Evolutionary conservation across 73 alveolate species (phyloP), one percentile per base, ranked within the genome.

Genomic region (Effrenium voratum): DNA sequence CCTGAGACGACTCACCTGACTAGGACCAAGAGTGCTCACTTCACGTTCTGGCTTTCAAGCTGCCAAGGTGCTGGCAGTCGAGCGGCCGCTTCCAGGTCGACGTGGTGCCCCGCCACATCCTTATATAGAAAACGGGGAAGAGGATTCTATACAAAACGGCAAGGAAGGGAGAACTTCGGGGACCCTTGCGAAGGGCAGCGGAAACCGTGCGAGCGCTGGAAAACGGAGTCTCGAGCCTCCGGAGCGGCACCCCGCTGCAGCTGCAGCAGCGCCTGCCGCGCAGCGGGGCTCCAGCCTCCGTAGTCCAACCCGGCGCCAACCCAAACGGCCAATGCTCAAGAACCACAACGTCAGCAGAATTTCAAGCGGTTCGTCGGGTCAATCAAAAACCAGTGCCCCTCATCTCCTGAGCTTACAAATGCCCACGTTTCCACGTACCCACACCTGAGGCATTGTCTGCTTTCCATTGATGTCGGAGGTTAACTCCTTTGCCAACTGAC

Each of bases 221-320:
- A 57, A 5, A 26, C 4, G 72, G 34, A 4, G 28, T 24, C 38
- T 47, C 45, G 55, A 8, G 63, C 94, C 94, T 86, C 94, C 5
- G 94, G 94, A 2, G 80, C 59, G 2, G 94, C 94, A 16, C 94
- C 94, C 36, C 59, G 22, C 57, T 44, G 82, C 82, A 86, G 60
- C 15, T 38, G 36, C 30, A 46, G 40, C 81, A 86, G 68, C 16
- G 94, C 94, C 63, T 86, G 82, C 43, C 44, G 59, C 5, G 46
- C 82, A 6, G 66, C 94, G 3, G 94, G 94, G n/a, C 94, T 60
- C 94, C 94, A 86, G 38, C 82, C 94, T 80, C 36, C 40, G 26
- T 55, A 12, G 68, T 15, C 30, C 68, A 55, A 12, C 22, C 30
- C 10, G 80, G 43, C 15, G n/a, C 24, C 22, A 12, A 22, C 68